Conservation (phyloP, 2,329 filamentous ascomycete species). For the Penicillium sp. region DNA sequence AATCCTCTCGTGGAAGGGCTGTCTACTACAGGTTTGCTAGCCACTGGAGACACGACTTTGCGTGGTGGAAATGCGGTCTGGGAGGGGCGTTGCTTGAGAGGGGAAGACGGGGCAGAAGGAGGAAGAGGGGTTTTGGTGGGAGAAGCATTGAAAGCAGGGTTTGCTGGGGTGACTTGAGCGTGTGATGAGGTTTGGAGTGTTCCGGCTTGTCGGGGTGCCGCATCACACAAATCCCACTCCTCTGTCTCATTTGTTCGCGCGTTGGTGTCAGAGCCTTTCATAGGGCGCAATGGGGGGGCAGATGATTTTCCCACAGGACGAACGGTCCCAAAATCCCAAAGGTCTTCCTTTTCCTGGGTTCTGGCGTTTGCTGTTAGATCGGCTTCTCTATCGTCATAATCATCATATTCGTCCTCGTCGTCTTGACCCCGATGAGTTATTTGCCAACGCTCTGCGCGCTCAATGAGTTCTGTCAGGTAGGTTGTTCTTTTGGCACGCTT, state of each 20-base stretch:
- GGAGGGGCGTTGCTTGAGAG: slow-evolving; percentile 53
- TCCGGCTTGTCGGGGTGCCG: slow-evolving; percentile 26
- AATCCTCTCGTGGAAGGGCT: slow-evolving; percentile 13
- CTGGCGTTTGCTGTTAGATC: slow-evolving; percentile 37
- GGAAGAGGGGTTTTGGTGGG: slow-evolving; percentile 61
- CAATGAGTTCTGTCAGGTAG: slow-evolving; percentile 95
- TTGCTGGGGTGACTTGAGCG: slow-evolving; percentile 55
- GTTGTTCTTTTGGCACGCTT: slow-evolving; percentile 89
- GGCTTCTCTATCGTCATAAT: slow-evolving; percentile 57
- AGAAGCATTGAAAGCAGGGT: slow-evolving; percentile 44
- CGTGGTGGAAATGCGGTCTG: slow-evolving; percentile 45
- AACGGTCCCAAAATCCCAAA: slow-evolving; percentile 98
- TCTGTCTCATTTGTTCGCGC: slow-evolving; percentile 55
- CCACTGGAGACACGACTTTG: slow-evolving; percentile 48
- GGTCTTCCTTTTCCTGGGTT: slow-evolving; percentile 66
- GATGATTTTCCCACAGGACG: slow-evolving; percentile 66
- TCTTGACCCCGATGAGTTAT: slow-evolving; percentile 69
- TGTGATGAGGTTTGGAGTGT: slow-evolving; percentile 49
- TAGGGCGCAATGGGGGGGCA: slow-evolving; percentile 60
- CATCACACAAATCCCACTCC: slow-evolving; percentile 34
- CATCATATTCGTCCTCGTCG: slow-evolving; percentile 57
- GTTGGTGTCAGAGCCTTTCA: slow-evolving; percentile 82
- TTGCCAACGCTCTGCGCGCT: slow-evolving; percentile 83
- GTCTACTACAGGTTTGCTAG: slow-evolving; percentile 30
- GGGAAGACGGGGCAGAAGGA: slow-evolving; percentile 47